Base-by-base conservation (phyloP, 768 basidiomycete genomes). In the Serendipita sp. region DNA sequence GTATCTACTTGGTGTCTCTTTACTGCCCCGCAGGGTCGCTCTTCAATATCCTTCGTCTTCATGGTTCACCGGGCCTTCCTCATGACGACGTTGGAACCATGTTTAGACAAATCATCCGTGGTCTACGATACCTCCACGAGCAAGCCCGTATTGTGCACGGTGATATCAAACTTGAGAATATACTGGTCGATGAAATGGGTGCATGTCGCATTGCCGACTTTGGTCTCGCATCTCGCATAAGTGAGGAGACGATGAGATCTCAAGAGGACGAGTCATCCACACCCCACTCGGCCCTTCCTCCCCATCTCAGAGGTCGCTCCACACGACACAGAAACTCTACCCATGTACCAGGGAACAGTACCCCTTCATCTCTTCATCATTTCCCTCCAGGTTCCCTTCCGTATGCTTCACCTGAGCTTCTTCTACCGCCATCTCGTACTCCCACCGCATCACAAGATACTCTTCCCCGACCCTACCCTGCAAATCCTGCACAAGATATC, bases 141-240 rank as follows among this genome's bases (percentile, higher is more conserved):
- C 81, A 82, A 46, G 86, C 84, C 32, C 75, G 80, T 5, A 82
- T 87, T 69, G 87, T 94, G 64, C 95, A 99, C 76, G 83, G 92
- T 69, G 96, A 99, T 75, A 78, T 99, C 73, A 99, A 99, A 77
- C 82, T 96, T 66, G 96, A 98, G 76, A 99, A 99, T 76, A 84
- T 98, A 58, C 82, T 98, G 47, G 85, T 94, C 63, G 91, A 94
- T 73, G 88, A 90, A 72, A 84, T 82, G 78, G 88, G 89, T 64
- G 80, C 85, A n/a, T 92, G 91, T 77, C 83, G 84, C 71, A 86
- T 95, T 36, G 78, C 78, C 48, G 91, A 94, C 75, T 93, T 94
- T 75, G 90, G 91, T 58, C 82, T 93, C 77, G 79, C 89, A 18
- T 79, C 81, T 70, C 78, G 77, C 65, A 83, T 91, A 46, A 84